Base-by-base conservation (phyloP, 148 eudicot genomes). In the Suaeda aralocaspica region DNA sequence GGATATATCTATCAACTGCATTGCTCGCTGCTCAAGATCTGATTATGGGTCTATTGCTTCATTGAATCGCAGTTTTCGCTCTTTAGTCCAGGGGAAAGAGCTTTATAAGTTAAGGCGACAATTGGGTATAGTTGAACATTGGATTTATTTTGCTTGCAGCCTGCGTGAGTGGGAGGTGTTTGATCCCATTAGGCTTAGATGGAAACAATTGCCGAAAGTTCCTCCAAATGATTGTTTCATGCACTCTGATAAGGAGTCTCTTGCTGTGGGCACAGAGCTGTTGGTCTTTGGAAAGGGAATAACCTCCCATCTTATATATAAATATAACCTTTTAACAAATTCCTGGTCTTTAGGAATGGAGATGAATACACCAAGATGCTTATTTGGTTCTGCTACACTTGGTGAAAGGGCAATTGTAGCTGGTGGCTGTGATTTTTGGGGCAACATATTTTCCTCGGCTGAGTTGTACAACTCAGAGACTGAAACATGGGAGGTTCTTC, bases 231-330 rank as follows among this genome's bases (percentile, higher is more conserved):
- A 83, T 14, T 87, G 89, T 63, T 91, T 89, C 64, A 71, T 79
- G 82, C 80, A 65, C 69, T 84, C 96, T 0, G 97, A 91, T 59
- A 91, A 91, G 81, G 94, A 91, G 74, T 91, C 97, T 0, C 67
- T 92, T 64, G 92, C 92, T n/a, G 97, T 89, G 51, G 96, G 97
- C 14, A 89, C 96, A 0, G 91, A 92, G 68, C 89, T 92, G 25
- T 82, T 89, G 28, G 91, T 89, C 1, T 92, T 89, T 74, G 96
- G 96, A 22, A 84, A 76, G 76, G 89, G 72, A 19, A 51, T 87
- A 49, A 57, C 61, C 18, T 58, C 85, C 28, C 85, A 85, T 66
- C 82, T 87, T 16, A 81, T 87, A 1, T 87, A 82, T 42, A 84
- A 73, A 51, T 92, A 87, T 58, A 87, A 90, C 56, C 67, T 89